phyloP scores from a whole-genome alignment of 768 basidiomycete species.

The Gloeostereum incarnatum region DNA sequence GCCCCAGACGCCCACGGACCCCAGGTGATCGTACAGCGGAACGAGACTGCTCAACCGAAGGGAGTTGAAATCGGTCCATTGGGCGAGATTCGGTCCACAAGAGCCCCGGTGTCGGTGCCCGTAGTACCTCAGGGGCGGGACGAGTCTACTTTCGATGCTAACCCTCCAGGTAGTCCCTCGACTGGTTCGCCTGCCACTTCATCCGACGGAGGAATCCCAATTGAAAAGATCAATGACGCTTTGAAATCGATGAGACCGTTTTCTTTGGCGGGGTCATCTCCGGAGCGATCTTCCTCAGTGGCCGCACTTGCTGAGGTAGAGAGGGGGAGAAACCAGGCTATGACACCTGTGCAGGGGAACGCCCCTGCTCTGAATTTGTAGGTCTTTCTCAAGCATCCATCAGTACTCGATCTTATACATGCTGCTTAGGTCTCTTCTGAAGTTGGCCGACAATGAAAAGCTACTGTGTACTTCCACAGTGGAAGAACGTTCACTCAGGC shows the following conservation, averaged over 20 bases:
- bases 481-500: conserved; percentile 41
- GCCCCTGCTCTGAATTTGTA: conserved; percentile 37
- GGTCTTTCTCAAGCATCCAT: conserved; percentile 10
- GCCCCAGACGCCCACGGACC: conserved; percentile 33
- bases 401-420: no score
- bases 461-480: conserved; percentile 44
- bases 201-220: conserved; percentile 40
- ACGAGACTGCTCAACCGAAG: conserved; percentile 7
- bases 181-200: conserved; percentile 32
- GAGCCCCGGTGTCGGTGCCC: conserved; percentile 6
- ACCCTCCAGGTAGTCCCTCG: conserved; percentile 6
- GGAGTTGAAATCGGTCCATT: conserved; percentile 31
- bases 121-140: no score
- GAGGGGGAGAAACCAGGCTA: conserved; percentile 42
- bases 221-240: conserved; percentile 23
- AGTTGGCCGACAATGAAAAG: conserved; percentile 29
- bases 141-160: no score
- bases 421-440: conserved; percentile 25
- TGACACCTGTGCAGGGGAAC: conserved; percentile 48
- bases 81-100: conserved; percentile 22
- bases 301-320: conserved; percentile 14
- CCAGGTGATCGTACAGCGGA: conserved; percentile 16
- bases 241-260: conserved; percentile 18
- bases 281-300: conserved; percentile 1
- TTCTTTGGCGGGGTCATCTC: neutral